Evolutionary conservation across 805 yeast genomes (phyloP), one percentile per base, ranked within the genome.

Genomic region (Tetrapisispora fleetii): DNA sequence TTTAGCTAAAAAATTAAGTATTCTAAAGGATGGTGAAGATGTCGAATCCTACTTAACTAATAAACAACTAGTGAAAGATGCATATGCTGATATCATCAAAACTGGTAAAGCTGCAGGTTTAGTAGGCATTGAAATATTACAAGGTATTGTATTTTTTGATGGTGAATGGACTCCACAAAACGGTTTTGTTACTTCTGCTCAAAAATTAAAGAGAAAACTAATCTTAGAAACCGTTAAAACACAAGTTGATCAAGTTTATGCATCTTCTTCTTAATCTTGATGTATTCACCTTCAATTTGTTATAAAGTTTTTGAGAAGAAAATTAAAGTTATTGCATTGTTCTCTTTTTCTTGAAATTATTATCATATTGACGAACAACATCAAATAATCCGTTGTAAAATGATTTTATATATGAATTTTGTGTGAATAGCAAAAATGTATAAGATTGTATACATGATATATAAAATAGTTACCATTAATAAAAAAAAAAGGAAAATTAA

Each of bases 141-240:
- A 80, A 55, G 95, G 91, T 57, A 75, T 85, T 51, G 88, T 84
- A 16, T 65, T 93, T 50, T 75, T 81, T 48, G 93, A 86, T 57
- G 91, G 82, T 45, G 99, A 93, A 72, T 93, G 99, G 98, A 93
- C 98, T 40, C 98, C 99, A 37, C 91, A 88, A 69, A 86, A 81
- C 64, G 98, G 96, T 0, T 87, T 73, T 55, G 95, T 93, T 48
- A 89, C 98, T 13, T 82, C 95, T 50, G 99, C 99, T 24, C 97
- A 90, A 71, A 93, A 93, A 71, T 76, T 93, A 60, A 96, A 91
- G 75, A 85, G 99, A 75, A 85, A 78, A 75, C 85, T 85, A 74
- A 93, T 93, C 63, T 71, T 87, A 57, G 79, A 74, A 35, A 79
- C 81, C 52, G 85, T 82, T 64, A 67, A 81, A 66, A 75, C 75